Conservation (phyloP, 1,139 yeast species). For the Suhomyces anneliseae region DNA sequence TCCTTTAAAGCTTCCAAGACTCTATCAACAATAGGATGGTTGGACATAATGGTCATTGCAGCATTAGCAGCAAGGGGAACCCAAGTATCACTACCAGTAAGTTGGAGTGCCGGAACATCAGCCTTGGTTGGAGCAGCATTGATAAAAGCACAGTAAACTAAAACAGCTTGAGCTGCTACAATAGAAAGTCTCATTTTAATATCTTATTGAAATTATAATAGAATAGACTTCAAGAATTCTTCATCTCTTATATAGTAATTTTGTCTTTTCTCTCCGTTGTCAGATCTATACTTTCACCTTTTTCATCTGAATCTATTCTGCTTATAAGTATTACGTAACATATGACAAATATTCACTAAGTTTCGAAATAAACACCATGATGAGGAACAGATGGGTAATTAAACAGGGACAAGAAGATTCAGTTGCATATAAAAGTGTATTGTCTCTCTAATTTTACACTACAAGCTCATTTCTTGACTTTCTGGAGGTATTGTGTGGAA, state of each 20-base stretch:
- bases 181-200: constrained; percentile 12
- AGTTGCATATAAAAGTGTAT: too few species aligned
- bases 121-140: constrained; percentile 10
- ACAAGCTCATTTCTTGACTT: too few species aligned
- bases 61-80: not conserved
- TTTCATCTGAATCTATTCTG: too few species aligned
- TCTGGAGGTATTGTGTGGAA: too few species aligned
- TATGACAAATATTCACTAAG: not conserved
- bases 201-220: not conserved
- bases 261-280: too few species aligned
- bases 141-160: constrained; percentile 12
- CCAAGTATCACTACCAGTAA: not conserved
- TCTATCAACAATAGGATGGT: constrained; percentile 25
- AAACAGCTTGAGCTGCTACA: constrained; percentile 10
- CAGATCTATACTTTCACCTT: too few species aligned
- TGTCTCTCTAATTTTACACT: too few species aligned
- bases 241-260: too few species aligned
- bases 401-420: too few species aligned
- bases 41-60: constrained; percentile 15
- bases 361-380: too few species aligned
- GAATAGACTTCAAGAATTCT: too few species aligned
- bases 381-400: too few species aligned
- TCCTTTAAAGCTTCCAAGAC: constrained; percentile 24
- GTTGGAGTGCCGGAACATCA: not conserved
- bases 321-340: not conserved